A percentile compares a stretch with the other conserved stretches of the same genome.
Evolutionary conservation across 2,329 filamentous ascomycete genomes (phyloP).

Genomic region (Sarocladiaceae sp.): DNA sequence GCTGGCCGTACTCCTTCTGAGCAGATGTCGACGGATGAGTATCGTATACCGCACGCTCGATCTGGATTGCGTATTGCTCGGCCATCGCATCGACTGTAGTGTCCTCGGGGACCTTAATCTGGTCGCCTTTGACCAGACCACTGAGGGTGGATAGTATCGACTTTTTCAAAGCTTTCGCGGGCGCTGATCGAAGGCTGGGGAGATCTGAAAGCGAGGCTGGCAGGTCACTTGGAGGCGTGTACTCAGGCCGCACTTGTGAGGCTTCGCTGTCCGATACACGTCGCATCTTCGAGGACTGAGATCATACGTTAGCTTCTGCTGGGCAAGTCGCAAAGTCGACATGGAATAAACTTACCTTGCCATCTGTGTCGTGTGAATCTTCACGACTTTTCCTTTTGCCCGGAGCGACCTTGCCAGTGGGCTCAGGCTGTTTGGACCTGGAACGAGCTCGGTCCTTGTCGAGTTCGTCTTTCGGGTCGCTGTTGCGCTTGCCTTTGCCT

Average conservation of each 20-base stretch:
- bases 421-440: conserved; percentile 6
- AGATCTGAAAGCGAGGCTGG: conserved; percentile 47
- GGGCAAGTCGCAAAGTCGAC: neutral
- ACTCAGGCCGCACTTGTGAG: conserved; percentile 28
- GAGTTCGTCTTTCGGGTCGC: conserved; percentile 49
- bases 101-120: conserved; percentile 56
- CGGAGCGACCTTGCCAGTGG: conserved; percentile 28
- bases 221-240: conserved; percentile 46
- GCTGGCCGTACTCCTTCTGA: conserved; percentile 46
- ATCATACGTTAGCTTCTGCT: conserved; percentile 11
- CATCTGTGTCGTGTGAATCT: conserved; percentile 45
- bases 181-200: conserved; percentile 57
- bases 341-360: conserved; percentile 34
- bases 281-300: conserved; percentile 38
- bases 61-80: conserved; percentile 65
- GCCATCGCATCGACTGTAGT: conserved; percentile 58
- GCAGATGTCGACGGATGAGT: conserved; percentile 39
- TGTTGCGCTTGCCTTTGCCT: conserved; percentile 56
- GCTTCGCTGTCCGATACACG: conserved; percentile 48
- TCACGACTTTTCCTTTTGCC: conserved; percentile 49
- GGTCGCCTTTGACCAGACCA: conserved; percentile 58
- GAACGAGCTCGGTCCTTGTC: conserved; percentile 5
- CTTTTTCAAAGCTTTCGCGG: conserved; percentile 65
- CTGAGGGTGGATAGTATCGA: conserved; percentile 61
- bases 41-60: conserved; percentile 66